Evolutionary conservation across 1,284 basidiomycete species (phyloP).

Genomic region (Athelia psychrophila): DNA sequence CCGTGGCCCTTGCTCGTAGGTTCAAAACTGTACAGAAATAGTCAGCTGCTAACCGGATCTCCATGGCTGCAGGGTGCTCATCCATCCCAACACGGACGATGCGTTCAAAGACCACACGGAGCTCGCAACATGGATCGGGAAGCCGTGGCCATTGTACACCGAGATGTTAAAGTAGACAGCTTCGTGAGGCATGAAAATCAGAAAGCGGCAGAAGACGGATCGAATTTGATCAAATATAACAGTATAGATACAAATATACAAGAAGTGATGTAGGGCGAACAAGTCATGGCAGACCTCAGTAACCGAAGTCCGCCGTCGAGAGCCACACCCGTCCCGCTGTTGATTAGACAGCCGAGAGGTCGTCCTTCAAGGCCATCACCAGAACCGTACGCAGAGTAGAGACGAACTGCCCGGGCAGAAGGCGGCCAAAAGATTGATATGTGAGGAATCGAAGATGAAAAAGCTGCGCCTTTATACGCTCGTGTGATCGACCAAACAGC

Average conservation of each 20-base stretch:
- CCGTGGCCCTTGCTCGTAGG: slow-evolving; percentile 65
- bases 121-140: slow-evolving; percentile 68
- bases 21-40: slow-evolving; percentile 12
- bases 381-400: slow-evolving; percentile 71
- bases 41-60: slow-evolving; percentile 3
- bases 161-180: slow-evolving; percentile 35
- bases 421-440: slow-evolving; percentile 37
- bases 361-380: slow-evolving; percentile 62
- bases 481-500: slow-evolving; percentile 20
- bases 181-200: background rate
- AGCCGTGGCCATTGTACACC: slow-evolving; percentile 50
- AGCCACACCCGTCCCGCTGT: slow-evolving; percentile 42
- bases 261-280: too few relatives aligned
- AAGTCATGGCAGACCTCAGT: slow-evolving; percentile 12
- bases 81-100: slow-evolving; percentile 73
- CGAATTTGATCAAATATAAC: too few relatives aligned
- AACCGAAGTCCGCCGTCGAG: slow-evolving; percentile 25
- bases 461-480: slow-evolving; percentile 19
- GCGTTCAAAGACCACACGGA: slow-evolving; percentile 61
- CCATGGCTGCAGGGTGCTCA: slow-evolving; percentile 47
- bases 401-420: slow-evolving; percentile 70
- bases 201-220: too few relatives aligned
- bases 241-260: too few relatives aligned
- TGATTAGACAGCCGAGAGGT: slow-evolving; percentile 44
- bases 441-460: background rate